Evolutionary conservation across 148 eudicot species (phyloP), one percentile per base, ranked within the genome.

Genomic region (Vaccinium corymbosum): DNA sequence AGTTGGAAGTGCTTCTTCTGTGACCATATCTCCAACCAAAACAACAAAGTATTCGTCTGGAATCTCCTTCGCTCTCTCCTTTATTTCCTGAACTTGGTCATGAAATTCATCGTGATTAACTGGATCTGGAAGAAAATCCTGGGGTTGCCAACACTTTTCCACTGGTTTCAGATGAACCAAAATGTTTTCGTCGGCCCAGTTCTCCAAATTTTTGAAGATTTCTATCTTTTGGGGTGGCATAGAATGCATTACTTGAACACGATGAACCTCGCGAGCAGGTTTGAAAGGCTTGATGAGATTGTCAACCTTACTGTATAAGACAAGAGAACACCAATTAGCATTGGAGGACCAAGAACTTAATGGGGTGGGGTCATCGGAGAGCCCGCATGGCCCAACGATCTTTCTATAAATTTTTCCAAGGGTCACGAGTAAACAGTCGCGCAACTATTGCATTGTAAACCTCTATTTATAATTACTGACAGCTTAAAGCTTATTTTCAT

Each of bases 11-110:
- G 86, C 86, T 81, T 85, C 86, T 75, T 85, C 86, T 1, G 86
- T 85, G 74, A 85, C 73, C 86, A 85, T 85, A 85, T 85, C 84
- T 8, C 86, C 84, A 0, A 81, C 86, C 86, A 85, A 81, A 81
- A 80, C 83, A 49, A 85, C 80, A 50, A 80, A 85, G 75, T 85
- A 85, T 0, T 81, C 86, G 49, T 85, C 86, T 0, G 86, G 86
- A n/a, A 85, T 64, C 80, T 85, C 86, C 61, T 85, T 85, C 35
- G 86, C 83, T 20, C 86, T 85, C 62, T 73, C 84, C 59, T 76
- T 74, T 48, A 85, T 74, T 81, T 85, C 86, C 73, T 4, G 35
- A 4, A 85, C 83, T 81, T 81, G 75, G 17, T 85, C 86, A 8
- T 85, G 80, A 15, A 85, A 85, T 50, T 73, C 75, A 8, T 81